Percentiles rank a stretch among this genome's conserved stretches.
These are phyloP conservation scores for Pseudocercospora fuligena DNA, from an alignment of 2,329 filamentous ascomycete genomes.

Conservation along the genomic window DNA sequence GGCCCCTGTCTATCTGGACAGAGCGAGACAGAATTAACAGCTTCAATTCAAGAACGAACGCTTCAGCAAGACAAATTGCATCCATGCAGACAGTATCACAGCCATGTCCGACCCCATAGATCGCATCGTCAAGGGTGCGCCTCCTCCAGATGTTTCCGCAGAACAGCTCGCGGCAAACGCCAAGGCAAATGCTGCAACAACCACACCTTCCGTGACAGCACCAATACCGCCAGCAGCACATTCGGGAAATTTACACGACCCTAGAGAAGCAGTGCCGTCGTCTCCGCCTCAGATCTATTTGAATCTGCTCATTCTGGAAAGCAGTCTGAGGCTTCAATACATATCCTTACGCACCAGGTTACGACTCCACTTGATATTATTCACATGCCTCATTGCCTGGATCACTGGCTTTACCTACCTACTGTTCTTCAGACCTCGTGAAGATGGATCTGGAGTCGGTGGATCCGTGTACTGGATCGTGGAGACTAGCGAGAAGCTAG, in stretches of 20 bases:
- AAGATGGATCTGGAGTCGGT: constrained; percentile 88
- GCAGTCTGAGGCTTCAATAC: constrained; percentile 89
- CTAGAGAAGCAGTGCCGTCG: constrained; percentile 80
- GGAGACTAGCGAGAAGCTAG: constrained; percentile 87
- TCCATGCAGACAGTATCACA: neutral
- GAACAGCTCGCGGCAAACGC: constrained; percentile 47
- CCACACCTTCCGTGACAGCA: constrained; percentile 52
- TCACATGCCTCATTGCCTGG: constrained; percentile 80
- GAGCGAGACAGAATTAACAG: too few relatives aligned
- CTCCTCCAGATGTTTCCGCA: constrained; percentile 63
- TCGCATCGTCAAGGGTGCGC: constrained; percentile 89
- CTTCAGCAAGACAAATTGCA: too few relatives aligned
- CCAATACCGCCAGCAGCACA: constrained; percentile 40
- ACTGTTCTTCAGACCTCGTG: constrained; percentile 91
- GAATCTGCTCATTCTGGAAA: constrained; percentile 95
- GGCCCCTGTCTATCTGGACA: too few relatives aligned
- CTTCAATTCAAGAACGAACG: too few relatives aligned
- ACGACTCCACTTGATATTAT: constrained; percentile 90
- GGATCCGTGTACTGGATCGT: constrained; percentile 97
- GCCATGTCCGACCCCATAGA: constrained; percentile 59
- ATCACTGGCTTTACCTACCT: constrained; percentile 84
- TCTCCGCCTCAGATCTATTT: constrained; percentile 96
- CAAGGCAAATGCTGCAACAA: constrained; percentile 32
- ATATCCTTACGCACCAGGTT: constrained; percentile 85
- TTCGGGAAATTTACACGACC: constrained; percentile 60